Base-by-base conservation (phyloP, 1,139 yeast genomes). In the Candida pseudoviswanathii region DNA sequence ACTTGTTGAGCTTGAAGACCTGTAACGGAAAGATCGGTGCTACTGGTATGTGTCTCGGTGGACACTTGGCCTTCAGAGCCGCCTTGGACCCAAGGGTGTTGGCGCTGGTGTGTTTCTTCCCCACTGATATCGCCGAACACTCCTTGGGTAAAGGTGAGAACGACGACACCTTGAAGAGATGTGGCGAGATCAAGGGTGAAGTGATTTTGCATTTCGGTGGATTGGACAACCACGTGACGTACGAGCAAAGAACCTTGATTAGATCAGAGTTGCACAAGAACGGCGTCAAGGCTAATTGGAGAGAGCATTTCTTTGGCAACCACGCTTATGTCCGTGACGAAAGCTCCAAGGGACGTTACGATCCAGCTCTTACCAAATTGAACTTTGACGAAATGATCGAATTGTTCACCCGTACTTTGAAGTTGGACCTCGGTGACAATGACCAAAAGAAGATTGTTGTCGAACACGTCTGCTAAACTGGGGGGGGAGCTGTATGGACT, bases 21-120 rank as follows among this genome's bases (percentile, higher is more conserved):
- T 87, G 89, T 63, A 85, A 81, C 55, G 94, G 94, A 41, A 80
- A 77, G 53, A 78, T 86, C 56, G 96, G 95, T 29, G 86, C 92
- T 46, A 86, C 94, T 2, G 96, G 96, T 25, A 88, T 88, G 92
- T 88, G 96, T 63, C 79, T 88, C 41, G 96, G 96, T 22, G 96
- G 96, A 2, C 95, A 88, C 62, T 72, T 87, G 60, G 94, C 96
- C 1, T 86, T 81, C 66, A 76, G 96, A 58, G 82, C 89, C 2
- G 80, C 87, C 5, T 74, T 87, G 55, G 91, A 87, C 60, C 75
- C 78, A 30, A 70, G 90, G 49, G 82, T 87, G 34, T 69, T 71
- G 29, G 90, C 94, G 11, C 79, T 86, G 7, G 88, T 86, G 21
- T 84, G 91, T 54, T 88, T 86, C 68, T 88, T 88, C 68, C 89